Conservation (phyloP, 2,329 filamentous ascomycete species). For the Pezicula rhizophila region DNA sequence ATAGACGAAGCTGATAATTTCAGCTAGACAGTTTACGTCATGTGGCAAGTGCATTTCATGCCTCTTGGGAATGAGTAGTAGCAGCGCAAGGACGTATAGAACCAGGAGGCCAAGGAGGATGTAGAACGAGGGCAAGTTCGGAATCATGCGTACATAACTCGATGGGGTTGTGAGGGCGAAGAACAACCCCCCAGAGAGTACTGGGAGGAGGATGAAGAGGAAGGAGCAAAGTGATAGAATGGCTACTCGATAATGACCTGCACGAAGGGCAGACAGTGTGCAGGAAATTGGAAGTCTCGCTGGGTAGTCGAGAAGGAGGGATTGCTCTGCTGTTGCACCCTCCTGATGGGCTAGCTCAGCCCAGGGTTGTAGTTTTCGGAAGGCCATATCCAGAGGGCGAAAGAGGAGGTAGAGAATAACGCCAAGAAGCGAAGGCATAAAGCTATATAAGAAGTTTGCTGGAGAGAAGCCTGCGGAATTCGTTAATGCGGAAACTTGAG, state of each 20-base stretch:
- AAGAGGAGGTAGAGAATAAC: slow-evolving; percentile 62
- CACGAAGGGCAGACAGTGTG: slow-evolving; percentile 47
- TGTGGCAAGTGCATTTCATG: slow-evolving; percentile 65
- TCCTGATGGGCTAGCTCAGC: slow-evolving; percentile 51
- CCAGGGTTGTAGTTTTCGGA: slow-evolving; percentile 66
- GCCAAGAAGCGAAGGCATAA: slow-evolving; percentile 63
- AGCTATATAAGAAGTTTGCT: slow-evolving; percentile 82
- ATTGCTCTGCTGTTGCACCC: slow-evolving; percentile 56
- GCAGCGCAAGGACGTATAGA: slow-evolving; percentile 61
- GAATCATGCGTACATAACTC: slow-evolving; percentile 57
- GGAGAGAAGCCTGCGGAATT: slow-evolving; percentile 65
- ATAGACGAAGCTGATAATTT: slow-evolving; percentile 71
- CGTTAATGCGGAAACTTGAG: slow-evolving; percentile 57
- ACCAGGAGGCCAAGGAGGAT: slow-evolving; percentile 66
- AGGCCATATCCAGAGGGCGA: slow-evolving; percentile 57
- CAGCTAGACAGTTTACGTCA: slow-evolving; percentile 64
- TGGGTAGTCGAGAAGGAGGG: slow-evolving; percentile 65
- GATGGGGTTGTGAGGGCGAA: slow-evolving; percentile 59
- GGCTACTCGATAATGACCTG: slow-evolving; percentile 61
- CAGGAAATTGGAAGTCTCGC: slow-evolving; percentile 55
- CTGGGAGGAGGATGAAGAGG: slow-evolving; percentile 56
- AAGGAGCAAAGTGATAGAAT: slow-evolving; percentile 53
- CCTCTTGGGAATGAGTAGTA: slow-evolving; percentile 56
- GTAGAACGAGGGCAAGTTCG: slow-evolving; percentile 68
- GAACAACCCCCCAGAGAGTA: slow-evolving; percentile 65